These are phyloP conservation scores for Cercophora scortea DNA, from an alignment of 495 filamentous ascomycete species.

Conservation along the genomic window DNA sequence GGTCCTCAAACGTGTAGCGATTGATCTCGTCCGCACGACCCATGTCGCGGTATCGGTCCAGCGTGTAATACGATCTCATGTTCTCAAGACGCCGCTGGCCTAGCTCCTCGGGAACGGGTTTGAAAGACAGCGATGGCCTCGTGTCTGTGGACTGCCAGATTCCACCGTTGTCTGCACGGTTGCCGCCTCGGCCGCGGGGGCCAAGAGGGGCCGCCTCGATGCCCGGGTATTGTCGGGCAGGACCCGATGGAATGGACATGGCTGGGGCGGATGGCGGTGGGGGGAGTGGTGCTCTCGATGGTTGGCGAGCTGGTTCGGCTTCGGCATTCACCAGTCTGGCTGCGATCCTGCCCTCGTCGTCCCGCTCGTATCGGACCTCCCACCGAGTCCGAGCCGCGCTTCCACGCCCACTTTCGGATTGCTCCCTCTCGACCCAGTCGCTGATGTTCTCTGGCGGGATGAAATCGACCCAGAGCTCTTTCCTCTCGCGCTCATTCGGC, in stretches of 20 bases:
- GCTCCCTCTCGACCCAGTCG: constrained; percentile 69
- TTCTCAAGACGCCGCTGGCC: constrained; percentile 59
- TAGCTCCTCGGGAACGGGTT: constrained; percentile 43
- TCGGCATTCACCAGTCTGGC: constrained; percentile 42
- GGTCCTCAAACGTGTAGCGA: constrained; percentile 72
- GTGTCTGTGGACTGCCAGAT: constrained; percentile 18
- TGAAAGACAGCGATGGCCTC: constrained; percentile 31
- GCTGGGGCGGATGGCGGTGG: constrained; percentile 10
- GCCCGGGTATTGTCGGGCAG: constrained; percentile 25
- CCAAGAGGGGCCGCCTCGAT: constrained; percentile 36
- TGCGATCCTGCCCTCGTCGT: constrained; percentile 45
- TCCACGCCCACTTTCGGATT: constrained; percentile 41
- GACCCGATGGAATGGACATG: constrained; percentile 29
- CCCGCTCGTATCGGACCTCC: constrained; percentile 46
- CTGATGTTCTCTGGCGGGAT: constrained; percentile 66
- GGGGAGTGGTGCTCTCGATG: constrained; percentile 5
- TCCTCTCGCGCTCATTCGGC: constrained; percentile 80
- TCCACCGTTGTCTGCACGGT: constrained; percentile 1
- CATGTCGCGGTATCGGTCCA: constrained; percentile 33
- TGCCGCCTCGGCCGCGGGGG: constrained; percentile 24
- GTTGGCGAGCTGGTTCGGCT: constrained; percentile 7
- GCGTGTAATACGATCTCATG: constrained; percentile 49
- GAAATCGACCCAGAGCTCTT: constrained; percentile 84
- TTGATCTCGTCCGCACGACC: constrained; percentile 55
- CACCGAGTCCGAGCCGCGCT: constrained; percentile 28